Evolutionary conservation across 768 basidiomycete genomes (phyloP).

Genomic region (Russula ochroleuca): DNA sequence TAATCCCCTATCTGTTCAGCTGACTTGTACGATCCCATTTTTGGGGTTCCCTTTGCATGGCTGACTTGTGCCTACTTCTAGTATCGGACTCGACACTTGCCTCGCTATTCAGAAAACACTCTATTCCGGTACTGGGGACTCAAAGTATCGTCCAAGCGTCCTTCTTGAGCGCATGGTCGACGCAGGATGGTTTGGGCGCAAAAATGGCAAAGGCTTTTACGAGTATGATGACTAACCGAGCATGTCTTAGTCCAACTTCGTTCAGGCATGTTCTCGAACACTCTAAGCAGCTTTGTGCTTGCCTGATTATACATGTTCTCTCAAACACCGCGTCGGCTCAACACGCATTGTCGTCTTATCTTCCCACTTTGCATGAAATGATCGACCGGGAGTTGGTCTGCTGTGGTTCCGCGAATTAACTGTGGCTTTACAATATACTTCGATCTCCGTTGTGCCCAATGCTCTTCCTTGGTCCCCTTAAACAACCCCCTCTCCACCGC

Average conservation of each 20-base stretch:
- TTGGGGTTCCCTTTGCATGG: not conserved
- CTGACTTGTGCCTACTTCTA: constrained; percentile 32
- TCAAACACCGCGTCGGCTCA: not conserved
- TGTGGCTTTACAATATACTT: constrained; percentile 19
- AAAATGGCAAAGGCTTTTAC: constrained; percentile 93
- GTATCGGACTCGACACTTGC: constrained; percentile 97
- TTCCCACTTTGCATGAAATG: constrained; percentile 7
- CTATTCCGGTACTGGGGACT: constrained; percentile 84
- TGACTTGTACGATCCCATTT: constrained; percentile 35
- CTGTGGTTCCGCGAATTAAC: constrained; percentile 14
- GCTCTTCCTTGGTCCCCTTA: constrained; percentile 5
- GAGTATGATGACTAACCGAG: constrained; percentile 50
- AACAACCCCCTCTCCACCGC: constrained; percentile 3
- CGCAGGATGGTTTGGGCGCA: constrained; percentile 89
- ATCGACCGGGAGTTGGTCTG: constrained; percentile 11
- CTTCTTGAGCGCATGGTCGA: constrained; percentile 95
- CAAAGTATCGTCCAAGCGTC: constrained; percentile 89
- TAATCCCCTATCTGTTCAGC: constrained; percentile 26
- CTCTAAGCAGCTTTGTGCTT: constrained; percentile 8
- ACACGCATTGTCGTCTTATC: not conserved
- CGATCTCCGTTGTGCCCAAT: constrained; percentile 5
- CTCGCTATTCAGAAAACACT: constrained; percentile 89
- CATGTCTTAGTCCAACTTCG: constrained; percentile 1
- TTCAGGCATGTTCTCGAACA: not conserved
- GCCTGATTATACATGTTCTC: not conserved